A percentile compares a stretch with the other conserved stretches of the same genome.
phyloP scores from a whole-genome alignment of 2,329 filamentous ascomycete genomes.

The Fusarium acutatum region DNA sequence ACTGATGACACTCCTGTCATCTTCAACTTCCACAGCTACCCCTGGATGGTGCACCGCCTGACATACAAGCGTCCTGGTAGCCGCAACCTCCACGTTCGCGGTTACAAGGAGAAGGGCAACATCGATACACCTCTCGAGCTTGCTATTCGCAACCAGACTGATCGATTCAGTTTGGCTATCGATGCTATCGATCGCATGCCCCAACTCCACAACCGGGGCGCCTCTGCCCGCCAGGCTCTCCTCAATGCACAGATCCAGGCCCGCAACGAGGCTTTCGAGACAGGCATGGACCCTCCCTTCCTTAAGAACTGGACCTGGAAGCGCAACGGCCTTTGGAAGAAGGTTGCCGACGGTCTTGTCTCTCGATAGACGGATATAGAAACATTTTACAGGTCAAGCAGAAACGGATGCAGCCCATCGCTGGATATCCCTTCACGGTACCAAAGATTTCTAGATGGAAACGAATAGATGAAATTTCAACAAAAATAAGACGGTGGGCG shows the following conservation, averaged over 20 bases:
- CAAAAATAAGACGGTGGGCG: constrained; percentile 29
- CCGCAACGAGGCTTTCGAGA: constrained; percentile 72
- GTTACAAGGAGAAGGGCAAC: constrained; percentile 85
- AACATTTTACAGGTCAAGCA: neutral
- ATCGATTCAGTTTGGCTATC: constrained; percentile 80
- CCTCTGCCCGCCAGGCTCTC: constrained; percentile 69
- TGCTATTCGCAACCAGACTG: constrained; percentile 79
- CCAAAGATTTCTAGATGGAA: constrained; percentile 14
- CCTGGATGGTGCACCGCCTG: constrained; percentile 80
- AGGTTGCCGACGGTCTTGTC: constrained; percentile 36
- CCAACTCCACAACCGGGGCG: constrained; percentile 69
- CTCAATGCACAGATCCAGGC: constrained; percentile 71
- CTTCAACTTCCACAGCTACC: constrained; percentile 88
- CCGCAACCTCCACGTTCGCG: constrained; percentile 75
- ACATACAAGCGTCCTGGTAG: constrained; percentile 78
- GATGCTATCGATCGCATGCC: constrained; percentile 76
- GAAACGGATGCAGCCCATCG: neutral
- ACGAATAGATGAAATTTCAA: constrained; percentile 23
- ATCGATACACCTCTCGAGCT: constrained; percentile 83
- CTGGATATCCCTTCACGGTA: neutral
- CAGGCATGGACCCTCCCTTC: constrained; percentile 73
- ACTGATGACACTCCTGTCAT: constrained; percentile 76
- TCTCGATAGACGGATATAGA: constrained; percentile 33
- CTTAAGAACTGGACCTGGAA: constrained; percentile 75
- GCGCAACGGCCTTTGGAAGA: constrained; percentile 51